Evolutionary conservation across 495 filamentous ascomycete species (phyloP).

Genomic region (Penicillium odoratum): DNA sequence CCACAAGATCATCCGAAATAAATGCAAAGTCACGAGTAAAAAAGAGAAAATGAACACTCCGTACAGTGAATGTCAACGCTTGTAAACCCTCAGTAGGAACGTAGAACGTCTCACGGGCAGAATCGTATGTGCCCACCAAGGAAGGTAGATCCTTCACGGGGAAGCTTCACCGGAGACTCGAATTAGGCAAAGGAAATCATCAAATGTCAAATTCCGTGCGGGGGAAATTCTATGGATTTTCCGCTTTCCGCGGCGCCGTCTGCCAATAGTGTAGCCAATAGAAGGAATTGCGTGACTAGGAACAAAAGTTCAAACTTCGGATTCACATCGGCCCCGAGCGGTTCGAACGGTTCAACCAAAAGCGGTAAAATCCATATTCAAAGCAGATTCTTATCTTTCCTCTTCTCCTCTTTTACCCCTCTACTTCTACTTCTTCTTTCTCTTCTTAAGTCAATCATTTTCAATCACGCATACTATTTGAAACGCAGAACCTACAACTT

Average conservation of each 20-base stretch:
- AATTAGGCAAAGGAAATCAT: conserved; percentile 28
- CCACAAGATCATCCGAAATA: too few relatives aligned
- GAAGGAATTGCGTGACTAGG: conserved; percentile 4
- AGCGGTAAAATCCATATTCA: conserved; percentile 20
- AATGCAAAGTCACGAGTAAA: not conserved
- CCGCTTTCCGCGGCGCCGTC: conserved; percentile 3
- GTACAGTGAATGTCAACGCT: not conserved
- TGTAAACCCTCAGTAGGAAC: not conserved
- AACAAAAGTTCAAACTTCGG: not conserved
- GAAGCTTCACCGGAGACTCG: conserved; percentile 33
- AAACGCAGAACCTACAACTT: not conserved
- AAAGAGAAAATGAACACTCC: not conserved
- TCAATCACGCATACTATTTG: not conserved
- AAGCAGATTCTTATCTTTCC: conserved; percentile 22
- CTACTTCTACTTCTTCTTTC: not conserved
- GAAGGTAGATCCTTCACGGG: conserved; percentile 17
- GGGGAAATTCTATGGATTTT: conserved; percentile 5
- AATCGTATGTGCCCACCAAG: not conserved
- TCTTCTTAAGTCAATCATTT: not conserved
- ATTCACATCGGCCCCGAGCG: conserved; percentile 6
- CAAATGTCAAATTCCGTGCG: conserved; percentile 13
- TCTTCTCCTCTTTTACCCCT: not conserved
- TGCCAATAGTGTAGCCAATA: conserved; percentile 5
- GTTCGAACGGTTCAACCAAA: conserved; percentile 21
- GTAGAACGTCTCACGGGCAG: conserved; percentile 2